These are phyloP conservation scores for Erythrobasidium hasegawianum DNA, from an alignment of 1,284 basidiomycete genomes.

Conservation along the genomic window DNA sequence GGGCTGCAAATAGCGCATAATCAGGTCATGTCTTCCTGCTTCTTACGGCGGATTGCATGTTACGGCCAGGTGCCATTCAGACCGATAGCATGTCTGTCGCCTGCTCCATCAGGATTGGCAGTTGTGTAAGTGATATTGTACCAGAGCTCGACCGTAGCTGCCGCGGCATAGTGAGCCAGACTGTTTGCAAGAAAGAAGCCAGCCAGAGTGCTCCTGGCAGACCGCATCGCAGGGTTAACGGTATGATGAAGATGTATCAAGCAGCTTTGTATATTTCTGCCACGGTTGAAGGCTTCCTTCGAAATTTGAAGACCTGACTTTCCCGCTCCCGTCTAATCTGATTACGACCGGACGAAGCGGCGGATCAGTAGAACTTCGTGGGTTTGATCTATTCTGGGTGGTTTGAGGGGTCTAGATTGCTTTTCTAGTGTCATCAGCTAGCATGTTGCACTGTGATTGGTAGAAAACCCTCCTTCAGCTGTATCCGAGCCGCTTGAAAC, in stretches of 20 bases:
- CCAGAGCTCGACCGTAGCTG: conserved; percentile 34
- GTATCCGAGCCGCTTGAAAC: too few species aligned
- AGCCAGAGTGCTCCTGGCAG: background rate
- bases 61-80: conserved; percentile 89
- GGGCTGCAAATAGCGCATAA: conserved; percentile 50
- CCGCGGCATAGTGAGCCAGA: background rate
- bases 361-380: too few species aligned
- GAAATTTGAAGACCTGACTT: too few species aligned
- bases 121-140: conserved; percentile 55
- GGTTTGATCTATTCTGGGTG: too few species aligned
- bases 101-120: conserved; percentile 71
- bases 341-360: too few species aligned
- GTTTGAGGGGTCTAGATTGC: too few species aligned
- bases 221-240: background rate
- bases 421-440: too few species aligned
- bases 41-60: conserved; percentile 48
- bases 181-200: background rate
- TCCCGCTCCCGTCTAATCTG: too few species aligned
- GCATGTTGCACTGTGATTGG: too few species aligned
- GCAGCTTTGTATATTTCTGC: background rate
- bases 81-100: conserved; percentile 70
- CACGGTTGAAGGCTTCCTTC: too few species aligned
- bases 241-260: background rate
- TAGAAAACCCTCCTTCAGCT: too few species aligned
- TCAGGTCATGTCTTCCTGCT: background rate